Evolutionary conservation across 345 rosid species (phyloP), one percentile per base, ranked within the genome.

Genomic region (Alliaria petiolata): DNA sequence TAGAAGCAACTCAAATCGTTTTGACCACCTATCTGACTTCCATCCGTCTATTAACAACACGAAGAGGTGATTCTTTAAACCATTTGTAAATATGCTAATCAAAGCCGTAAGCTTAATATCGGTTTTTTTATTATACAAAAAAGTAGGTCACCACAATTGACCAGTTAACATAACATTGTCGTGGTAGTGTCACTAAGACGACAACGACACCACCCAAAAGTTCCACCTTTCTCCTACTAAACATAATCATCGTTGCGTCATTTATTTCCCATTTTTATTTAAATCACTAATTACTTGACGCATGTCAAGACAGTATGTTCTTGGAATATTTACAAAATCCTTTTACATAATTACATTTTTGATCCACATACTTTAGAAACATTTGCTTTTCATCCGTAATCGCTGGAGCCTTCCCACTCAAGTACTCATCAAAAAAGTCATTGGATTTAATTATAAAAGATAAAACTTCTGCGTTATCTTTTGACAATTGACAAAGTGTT

Each of bases 181-280:
- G 50, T 62, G 57, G 59, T 68, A 15, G 70, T 69, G 75, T 76
- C 75, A 69, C 70, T 30, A 47, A 69, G 59, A 69, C 70, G 79
- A 76, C 70, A 76, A 69, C 11, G 70, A 76, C 54, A 44, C 15
- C 56, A 36, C 30, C 52, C 57, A 20, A 50, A 58, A 28, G 43
- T 54, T 53, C 16, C 51, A 31, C 10, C 56, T 28, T 17, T 51
- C 73, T 56, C 46, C 46, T 35, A 55, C n/a, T 56, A 38, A 61
- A 47, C 70, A 62, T 62, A 62, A 69, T 76, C 75, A 69, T 76
- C 64, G 45, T 61, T 68, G 15, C 56, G 57, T 69, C 63, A 45
- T 55, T 71, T 54, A 22, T 55, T 45, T 62, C 25, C 53, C 16
- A 43, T 42, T 61, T 68, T 9, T 3, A 35, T 42, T 15, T 16